Base-by-base conservation (phyloP, 176 grass and related monocot genomes). In the Triticum monococcum region DNA sequence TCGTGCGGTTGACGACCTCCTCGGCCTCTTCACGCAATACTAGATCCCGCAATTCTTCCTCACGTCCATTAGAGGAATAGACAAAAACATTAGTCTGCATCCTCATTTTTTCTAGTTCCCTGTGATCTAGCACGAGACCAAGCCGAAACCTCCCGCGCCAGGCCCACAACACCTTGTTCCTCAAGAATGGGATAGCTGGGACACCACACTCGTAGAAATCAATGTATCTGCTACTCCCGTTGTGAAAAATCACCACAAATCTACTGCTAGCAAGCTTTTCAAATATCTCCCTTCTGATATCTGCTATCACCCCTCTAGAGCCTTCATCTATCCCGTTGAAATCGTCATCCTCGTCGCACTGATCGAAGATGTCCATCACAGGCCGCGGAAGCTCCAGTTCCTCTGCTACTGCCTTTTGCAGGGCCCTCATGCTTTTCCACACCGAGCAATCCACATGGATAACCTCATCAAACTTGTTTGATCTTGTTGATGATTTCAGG, bases 181-280 rank as follows among this genome's bases (percentile, higher is more conserved):
- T 7, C 24, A 32, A 0, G 8, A 0, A 0, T 2, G 48, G 2
- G 0, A 30, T 7, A 1, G 24, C 1, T 1, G 84, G 76, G 18
- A 86, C 12, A 14, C 26, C 63, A 16, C 3, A 81, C 0, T 52
- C 41, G 0, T 0, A 1, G 0, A 68, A 10, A 52, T 81, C 64
- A 81, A 68, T 8, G 11, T 23, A 81, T 28, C 0, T 1, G 0
- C 0, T 0, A 4, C 64, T 81, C 3, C 79, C 79, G 0, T 68
- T 68, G 26, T 52, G 79, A 8, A 81, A 31, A 12, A 81, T 3
- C 17, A 81, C 41, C 3, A 68, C 25, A 18, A 50, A 33, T 81
- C 1, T 32, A 1, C 1, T 28, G 0, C 0, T 2, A 5, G 0
- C 0, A 13, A 22, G 10, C 0, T 2, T 13, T 18, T 2, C 0